Evolutionary conservation across 208 protist species (phyloP), one percentile per base, ranked within the genome.

Genomic region (Acanthamoeba triangularis): DNA sequence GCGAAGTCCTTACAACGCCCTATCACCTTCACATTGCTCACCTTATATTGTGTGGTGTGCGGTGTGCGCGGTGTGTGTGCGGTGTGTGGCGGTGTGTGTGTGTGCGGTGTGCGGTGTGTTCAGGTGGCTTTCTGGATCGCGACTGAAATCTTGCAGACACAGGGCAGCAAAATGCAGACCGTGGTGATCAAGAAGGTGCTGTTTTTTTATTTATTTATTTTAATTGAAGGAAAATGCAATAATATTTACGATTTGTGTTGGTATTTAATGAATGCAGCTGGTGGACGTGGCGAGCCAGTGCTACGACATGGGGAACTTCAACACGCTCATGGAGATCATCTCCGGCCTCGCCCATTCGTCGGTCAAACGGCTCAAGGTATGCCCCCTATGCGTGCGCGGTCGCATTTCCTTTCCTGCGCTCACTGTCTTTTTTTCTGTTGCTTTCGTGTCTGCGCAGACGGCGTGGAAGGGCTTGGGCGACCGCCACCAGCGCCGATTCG

Each of bases 111-210:
- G 13, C 13, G n/a, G n/a, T n/a, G 65, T 30, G 2, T 74, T 2
- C 65, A 74, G 65, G 35, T 85, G 41, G 80, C 49, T 1, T 88
- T 47, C 80, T 88, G 80, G 80, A 88, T 88, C 41, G 80, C 80
- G 14, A 88, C 80, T 7, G 49, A 88, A 28, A 88, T 88, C 23
- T 47, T 88, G 47, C 41, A 54, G 80, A 88, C 49, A 25, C 25
- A 88, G 44, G 80, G 52, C 80, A 61, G 52, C 49, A n/a, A 88
- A n/a, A 88, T 80, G 72, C 72, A 88, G 49, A 63, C 52, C 5
- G 80, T 88, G 14, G 52, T 88, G n/a, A 88, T 88, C 41, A 88
- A 88, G 44, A 88, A 88, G 80, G 72, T 80, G 18, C 72, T n/a
- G n/a, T n/a, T n/a, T 5, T 80, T 80, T 28, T 2, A 16, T 44